Base-by-base conservation (phyloP, 176 grass and related monocot genomes). In the Musa beccarii region DNA sequence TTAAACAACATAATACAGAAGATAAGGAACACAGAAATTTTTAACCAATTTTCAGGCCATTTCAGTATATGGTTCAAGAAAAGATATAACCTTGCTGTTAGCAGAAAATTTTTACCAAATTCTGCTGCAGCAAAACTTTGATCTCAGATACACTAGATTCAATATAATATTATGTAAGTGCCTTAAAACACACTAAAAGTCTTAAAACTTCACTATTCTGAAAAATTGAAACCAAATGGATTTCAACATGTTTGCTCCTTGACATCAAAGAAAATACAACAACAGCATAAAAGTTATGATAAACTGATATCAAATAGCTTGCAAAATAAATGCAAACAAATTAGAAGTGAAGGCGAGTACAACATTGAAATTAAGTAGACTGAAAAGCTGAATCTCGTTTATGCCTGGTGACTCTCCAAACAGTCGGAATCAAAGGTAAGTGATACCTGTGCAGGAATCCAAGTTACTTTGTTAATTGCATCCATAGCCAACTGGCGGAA, bases 401-500 rank as follows among this genome's bases (percentile, higher is more conserved):
- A 51, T 70, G 49, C 4, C 43, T 76, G 21, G 2, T 14, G 57
- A 1, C 11, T 50, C 10, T 8, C 25, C 54, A 75, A 75, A 62
- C 0, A 52, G 49, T 49, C 74, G 49, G 23, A 78, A 78, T 15
- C 10, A 79, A 78, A 68, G 21, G 43, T 54, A 62, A 76, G 52
- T 53, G 57, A 77, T 84, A 93, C 94, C 90, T 92, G 84, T 70
- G 90, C 72, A 87, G 94, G 94, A 85, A 98, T 73, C 94, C 94
- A 98, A 66, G 78, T 84, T 75, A 98, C 94, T 85, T 21, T 54
- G 69, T 74, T 81, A 75, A 98, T 98, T 74, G 94, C 94, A 88
- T 93, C 94, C 90, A 98, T 88, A 78, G 88, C 94, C 83, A 90
- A 78, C 81, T 93, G 81, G 25, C 94, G 90, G 57, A 98, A 98